Conservation (phyloP, 768 basidiomycete species). For the Mycena chlorophos region DNA sequence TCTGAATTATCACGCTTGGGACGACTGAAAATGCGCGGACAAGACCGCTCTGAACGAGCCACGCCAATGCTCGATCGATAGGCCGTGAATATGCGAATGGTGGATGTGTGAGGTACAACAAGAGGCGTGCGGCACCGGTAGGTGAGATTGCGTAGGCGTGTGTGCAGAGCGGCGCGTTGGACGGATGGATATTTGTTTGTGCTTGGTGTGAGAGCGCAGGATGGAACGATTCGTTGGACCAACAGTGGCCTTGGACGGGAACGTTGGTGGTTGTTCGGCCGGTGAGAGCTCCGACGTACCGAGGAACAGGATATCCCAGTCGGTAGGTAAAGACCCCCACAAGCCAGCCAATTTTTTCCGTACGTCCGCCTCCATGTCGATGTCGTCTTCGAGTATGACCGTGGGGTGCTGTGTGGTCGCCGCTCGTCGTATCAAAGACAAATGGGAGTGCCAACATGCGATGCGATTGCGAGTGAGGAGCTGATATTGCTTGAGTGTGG, state of each 20-base stretch:
- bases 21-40: constrained; percentile 64
- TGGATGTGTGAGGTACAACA: constrained; percentile 57
- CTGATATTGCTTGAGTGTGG: constrained; percentile 44
- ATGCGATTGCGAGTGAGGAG: constrained; percentile 59
- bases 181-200: constrained; percentile 42
- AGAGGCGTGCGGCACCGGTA: constrained; percentile 58
- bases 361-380: constrained; percentile 74
- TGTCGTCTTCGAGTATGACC: constrained; percentile 77
- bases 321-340: constrained; percentile 54
- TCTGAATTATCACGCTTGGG: constrained; percentile 66
- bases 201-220: constrained; percentile 32
- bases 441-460: constrained; percentile 75
- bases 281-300: constrained; percentile 39
- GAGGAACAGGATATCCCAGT: constrained; percentile 76
- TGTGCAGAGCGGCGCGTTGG: constrained; percentile 64
- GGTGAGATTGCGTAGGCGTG: constrained; percentile 69
- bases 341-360: constrained; percentile 36
- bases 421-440: constrained; percentile 48
- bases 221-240: constrained; percentile 64
- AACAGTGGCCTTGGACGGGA: constrained; percentile 62
- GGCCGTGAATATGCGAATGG: constrained; percentile 79
- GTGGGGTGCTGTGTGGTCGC: constrained; percentile 24
- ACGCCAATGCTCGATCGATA: constrained; percentile 69
- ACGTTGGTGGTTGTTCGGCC: background rate
- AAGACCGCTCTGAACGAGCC: constrained; percentile 58